Evolutionary conservation across 306 rosid genomes (phyloP).

Genomic region (Cucurbita moschata): DNA sequence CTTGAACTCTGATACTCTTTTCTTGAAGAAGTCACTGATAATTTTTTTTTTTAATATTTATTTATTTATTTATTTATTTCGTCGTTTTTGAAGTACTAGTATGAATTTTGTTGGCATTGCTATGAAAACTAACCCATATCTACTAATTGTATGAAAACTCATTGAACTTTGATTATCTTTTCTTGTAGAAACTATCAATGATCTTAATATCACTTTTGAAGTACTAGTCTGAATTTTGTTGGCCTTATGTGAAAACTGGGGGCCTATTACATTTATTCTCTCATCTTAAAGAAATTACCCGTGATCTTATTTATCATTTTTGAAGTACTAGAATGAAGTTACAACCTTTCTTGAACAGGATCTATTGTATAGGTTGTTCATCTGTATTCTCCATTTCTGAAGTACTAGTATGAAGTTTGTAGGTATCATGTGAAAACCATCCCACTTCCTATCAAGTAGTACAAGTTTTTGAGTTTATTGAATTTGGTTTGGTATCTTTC

Average conservation of each 20-base stretch:
- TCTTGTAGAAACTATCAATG: background rate
- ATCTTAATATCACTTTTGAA: background rate
- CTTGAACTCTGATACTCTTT: slow-evolving; percentile 6
- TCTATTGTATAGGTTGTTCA: too few species aligned
- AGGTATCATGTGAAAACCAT: background rate
- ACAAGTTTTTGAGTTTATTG: background rate
- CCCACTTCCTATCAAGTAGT: background rate
- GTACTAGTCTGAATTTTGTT: background rate
- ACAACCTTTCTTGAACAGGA: too few species aligned
- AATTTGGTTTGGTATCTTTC: background rate
- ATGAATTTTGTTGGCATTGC: background rate
- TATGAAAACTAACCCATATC: background rate
- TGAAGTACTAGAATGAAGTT: background rate
- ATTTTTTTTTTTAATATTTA: background rate
- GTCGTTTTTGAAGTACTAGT: background rate
- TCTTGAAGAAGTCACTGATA: background rate
- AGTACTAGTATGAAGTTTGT: background rate
- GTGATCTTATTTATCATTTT: background rate
- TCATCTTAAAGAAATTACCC: background rate
- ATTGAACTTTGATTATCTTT: background rate
- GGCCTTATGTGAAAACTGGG: background rate
- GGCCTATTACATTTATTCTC: background rate
- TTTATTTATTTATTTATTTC: too few species aligned
- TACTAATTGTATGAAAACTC: background rate
- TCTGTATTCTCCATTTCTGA: background rate